Evolutionary conservation across 208 protist species (phyloP).

Genomic region (Crithidia sp.): DNA sequence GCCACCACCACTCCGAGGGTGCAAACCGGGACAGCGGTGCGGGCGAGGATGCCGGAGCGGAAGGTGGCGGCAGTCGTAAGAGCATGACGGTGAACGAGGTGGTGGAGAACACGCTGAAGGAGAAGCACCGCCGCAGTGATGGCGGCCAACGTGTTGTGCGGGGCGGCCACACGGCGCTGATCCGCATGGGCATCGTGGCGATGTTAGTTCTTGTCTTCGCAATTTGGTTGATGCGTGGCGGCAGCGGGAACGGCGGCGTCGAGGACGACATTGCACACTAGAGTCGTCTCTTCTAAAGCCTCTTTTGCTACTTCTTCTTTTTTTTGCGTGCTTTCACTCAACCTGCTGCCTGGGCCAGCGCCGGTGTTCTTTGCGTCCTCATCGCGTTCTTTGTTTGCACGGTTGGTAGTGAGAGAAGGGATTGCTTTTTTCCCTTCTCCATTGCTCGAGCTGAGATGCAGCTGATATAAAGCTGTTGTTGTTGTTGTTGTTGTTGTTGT

Average conservation of each 20-base stretch:
- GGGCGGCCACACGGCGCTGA: neutral
- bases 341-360: too few species aligned
- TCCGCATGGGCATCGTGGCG: conserved; percentile 17
- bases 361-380: too few species aligned
- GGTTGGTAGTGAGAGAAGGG: too few species aligned
- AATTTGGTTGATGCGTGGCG: conserved; percentile 22
- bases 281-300: too few species aligned
- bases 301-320: too few species aligned
- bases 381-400: too few species aligned
- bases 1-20: neutral
- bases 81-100: conserved; percentile 35
- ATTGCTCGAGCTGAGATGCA: too few species aligned
- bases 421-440: too few species aligned
- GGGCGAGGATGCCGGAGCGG: neutral
- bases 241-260: neutral
- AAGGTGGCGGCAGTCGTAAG: conserved; percentile 4
- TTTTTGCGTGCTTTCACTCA: too few species aligned
- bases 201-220: conserved; percentile 22
- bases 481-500: too few species aligned
- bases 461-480: too few species aligned
- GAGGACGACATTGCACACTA: neutral
- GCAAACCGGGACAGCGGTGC: neutral
- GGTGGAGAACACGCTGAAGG: conserved; percentile 36
- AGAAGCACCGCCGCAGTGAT: conserved; percentile 93
- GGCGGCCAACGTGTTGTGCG: conserved; percentile 4